These are phyloP conservation scores for Globisporangium alternatum DNA, from an alignment of 352 stramenopile genomes.

Conservation along the genomic window DNA sequence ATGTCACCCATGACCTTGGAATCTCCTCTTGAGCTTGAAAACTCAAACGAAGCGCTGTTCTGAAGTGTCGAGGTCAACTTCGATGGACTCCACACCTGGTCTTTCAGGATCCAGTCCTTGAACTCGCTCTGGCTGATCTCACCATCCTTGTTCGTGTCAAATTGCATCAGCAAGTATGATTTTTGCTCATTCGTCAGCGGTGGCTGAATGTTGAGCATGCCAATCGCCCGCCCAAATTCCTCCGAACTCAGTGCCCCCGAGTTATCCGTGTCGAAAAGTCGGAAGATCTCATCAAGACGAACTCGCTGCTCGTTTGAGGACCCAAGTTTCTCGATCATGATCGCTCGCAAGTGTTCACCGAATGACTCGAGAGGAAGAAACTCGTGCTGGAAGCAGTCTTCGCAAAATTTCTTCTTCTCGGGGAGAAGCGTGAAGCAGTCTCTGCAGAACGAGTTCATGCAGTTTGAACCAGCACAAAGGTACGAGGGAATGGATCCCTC, in stretches of 20 bases:
- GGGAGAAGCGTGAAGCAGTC: conserved; percentile 47
- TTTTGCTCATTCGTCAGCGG: conserved; percentile 46
- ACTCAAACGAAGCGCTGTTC: background rate
- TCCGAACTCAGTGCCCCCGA: conserved; percentile 53
- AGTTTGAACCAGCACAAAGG: conserved; percentile 52
- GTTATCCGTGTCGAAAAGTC: conserved; percentile 51
- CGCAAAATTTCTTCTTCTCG: conserved; percentile 51
- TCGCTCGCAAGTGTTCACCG: conserved; percentile 53
- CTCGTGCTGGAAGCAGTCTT: conserved; percentile 78
- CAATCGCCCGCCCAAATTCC: conserved; percentile 60
- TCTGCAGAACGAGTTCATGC: conserved; percentile 57
- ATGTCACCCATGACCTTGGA: conserved; percentile 19
- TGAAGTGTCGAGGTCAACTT: background rate
- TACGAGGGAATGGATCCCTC: conserved; percentile 9
- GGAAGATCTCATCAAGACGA: conserved; percentile 49
- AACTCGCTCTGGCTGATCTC: conserved; percentile 72
- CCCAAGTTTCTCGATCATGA: conserved; percentile 69
- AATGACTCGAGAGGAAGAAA: conserved; percentile 37
- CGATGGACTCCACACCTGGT: conserved; percentile 52
- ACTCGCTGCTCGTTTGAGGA: conserved; percentile 29
- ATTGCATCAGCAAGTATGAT: conserved; percentile 48
- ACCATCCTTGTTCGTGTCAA: conserved; percentile 67
- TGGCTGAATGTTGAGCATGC: conserved; percentile 47
- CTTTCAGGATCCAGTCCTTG: conserved; percentile 57
- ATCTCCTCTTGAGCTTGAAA: background rate